Evolutionary conservation across 306 rosid genomes (phyloP), one percentile per base, ranked within the genome.

Genomic region (Sechiopsis laciniata): DNA sequence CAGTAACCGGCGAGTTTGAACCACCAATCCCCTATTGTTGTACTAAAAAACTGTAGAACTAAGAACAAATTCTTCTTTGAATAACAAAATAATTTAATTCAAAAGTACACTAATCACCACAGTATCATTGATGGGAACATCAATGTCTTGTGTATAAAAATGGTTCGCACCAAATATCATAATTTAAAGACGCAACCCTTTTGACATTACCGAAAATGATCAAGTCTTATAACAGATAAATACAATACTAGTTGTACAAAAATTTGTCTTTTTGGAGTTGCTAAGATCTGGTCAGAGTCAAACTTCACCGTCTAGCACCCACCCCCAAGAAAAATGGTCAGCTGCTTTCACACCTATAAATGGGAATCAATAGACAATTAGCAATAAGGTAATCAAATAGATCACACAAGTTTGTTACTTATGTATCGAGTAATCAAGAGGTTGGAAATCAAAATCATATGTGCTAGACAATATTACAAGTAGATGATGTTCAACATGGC

Each of bases 301-400:
- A 68, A 50, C 21, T 68, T 48, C 73, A 16, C 32, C 51, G 45
- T 13, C 10, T 66, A 46, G 19, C 32, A n/a, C 20, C 12, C 40
- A 46, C 37, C 19, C 20, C 8, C 40, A 19, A 48, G 20, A 13
- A 68, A 48, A 50, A 56, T 55, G 20, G 20, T 50, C 42, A 16
- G 58, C 73, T 10, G 53, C 57, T 46, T 14, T 26, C 73, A 68
- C 57, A 20, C 73, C 73, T 68, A 50, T 19, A 21, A 67, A 67
- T 20, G 56, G 40, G 16, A 48, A 68, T 50, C 42, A 21, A 7
- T 0, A 68, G 21, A 68, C 58, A 68, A 7, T 68, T 48, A 68
- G 56, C 40, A 48, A 68, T 21, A 19, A 13, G 40, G 56, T 17
- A 8, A 65, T 42, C 53, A 0, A 67, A 46, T 45, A 67, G 3